Base-by-base conservation (phyloP, 1,139 yeast species). In the Saccharomyces hybrid region DNA sequence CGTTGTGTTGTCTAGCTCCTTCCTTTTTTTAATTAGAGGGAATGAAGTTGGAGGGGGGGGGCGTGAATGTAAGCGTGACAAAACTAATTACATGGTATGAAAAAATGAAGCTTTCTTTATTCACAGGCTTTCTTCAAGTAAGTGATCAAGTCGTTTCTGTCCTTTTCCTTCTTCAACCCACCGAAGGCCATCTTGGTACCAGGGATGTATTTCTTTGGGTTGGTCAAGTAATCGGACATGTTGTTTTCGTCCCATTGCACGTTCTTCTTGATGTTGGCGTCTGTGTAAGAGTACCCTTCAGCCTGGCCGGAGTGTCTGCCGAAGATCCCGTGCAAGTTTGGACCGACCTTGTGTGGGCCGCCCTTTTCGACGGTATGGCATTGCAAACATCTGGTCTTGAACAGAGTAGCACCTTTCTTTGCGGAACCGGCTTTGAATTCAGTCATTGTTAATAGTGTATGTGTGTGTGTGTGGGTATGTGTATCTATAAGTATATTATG, bases 131-230 rank as follows among this genome's bases (percentile, higher is more conserved):
- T 75, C 67, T 79, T 81, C 79, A 91, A 83, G 87, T 89, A 93
- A 68, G 99, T 82, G 70, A 93, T 78, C 76, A 93, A 81, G 75
- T 93, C 98, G 79, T 89, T 88, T 85, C 98, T 89, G 82, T 93
- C 99, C 87, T 90, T 93, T 65, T 91, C 84, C 84, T 93, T 93
- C 93, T 93, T 93, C 78, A 93, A 85, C 79, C 99, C 99, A 80
- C 97, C 99, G 71, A 93, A 93, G 64, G 99, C 99, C 99, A 93
- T 93, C 86, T 93, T 93, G 80, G 98, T 93, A 78, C 99, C 99
- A 73, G 99, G 99, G 69, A 93, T 90, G 81, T 90, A 93, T 82
- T 93, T 93, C 96, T 93, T 93, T 80, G 99, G 99, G 88, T 93
- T 95, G 79, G 87, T 96, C 77, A 93, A 85, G 85, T 93, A 93